phyloP scores from a whole-genome alignment of 495 filamentous ascomycete species.

The Sporormia fimetaria region DNA sequence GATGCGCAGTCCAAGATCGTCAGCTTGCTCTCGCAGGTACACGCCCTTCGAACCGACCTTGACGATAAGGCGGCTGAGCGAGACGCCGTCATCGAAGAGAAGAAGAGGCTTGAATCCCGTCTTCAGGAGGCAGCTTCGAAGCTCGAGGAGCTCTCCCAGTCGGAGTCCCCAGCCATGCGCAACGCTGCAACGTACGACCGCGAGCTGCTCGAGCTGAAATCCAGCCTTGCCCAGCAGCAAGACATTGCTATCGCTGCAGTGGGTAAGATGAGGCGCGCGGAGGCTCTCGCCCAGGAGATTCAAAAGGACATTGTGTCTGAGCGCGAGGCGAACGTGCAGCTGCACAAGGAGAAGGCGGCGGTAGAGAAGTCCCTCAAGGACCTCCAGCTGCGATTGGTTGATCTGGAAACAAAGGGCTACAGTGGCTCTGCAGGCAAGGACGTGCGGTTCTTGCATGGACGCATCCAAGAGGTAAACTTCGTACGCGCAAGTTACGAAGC shows the following conservation, averaged over 20 bases:
- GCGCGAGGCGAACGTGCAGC: conserved; percentile 66
- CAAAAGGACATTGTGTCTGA: conserved; percentile 92
- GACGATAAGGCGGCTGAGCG: conserved; percentile 81
- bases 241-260: conserved; percentile 87
- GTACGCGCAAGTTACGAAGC: conserved; percentile 6
- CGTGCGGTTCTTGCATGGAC: conserved; percentile 85
- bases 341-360: conserved; percentile 85
- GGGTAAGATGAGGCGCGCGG: conserved; percentile 95
- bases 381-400: conserved; percentile 76
- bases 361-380: conserved; percentile 90
- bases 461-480: conserved; percentile 77
- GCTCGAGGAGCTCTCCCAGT: conserved; percentile 80
- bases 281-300: conserved; percentile 75
- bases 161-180: conserved; percentile 80
- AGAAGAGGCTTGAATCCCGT: conserved; percentile 78
- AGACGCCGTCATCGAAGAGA: conserved; percentile 77
- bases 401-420: conserved; percentile 94
- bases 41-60: conserved; percentile 66
- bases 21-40: conserved; percentile 79
- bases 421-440: conserved; percentile 77
- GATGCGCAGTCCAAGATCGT: conserved; percentile 91
- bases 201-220: conserved; percentile 83
- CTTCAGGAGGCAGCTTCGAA: conserved; percentile 77
- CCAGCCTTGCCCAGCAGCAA: conserved; percentile 80
- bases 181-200: conserved; percentile 85